These are phyloP conservation scores for Dipodascopsis tothii DNA, from an alignment of 805 yeast species.

Conservation along the genomic window DNA sequence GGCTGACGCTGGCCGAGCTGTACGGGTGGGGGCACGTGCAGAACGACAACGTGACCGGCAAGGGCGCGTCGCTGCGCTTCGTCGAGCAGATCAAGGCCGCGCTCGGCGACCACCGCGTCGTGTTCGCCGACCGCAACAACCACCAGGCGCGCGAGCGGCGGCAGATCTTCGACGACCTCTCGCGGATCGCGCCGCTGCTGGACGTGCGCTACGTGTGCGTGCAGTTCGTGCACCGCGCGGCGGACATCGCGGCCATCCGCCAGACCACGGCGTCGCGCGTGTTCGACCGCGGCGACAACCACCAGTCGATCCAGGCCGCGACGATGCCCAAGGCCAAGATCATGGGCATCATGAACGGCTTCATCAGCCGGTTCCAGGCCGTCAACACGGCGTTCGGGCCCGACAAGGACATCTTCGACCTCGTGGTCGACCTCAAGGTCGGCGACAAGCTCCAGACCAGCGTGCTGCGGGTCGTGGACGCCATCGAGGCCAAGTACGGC, in stretches of 20 bases:
- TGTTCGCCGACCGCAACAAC: conserved; percentile 77
- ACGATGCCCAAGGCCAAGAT: conserved; percentile 45
- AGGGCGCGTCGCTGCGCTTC: conserved; percentile 19
- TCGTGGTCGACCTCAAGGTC: conserved; percentile 51
- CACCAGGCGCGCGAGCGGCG: conserved; percentile 62
- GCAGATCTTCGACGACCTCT: conserved; percentile 52
- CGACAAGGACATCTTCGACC: conserved; percentile 55
- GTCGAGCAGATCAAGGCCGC: conserved; percentile 26
- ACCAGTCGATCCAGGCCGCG: conserved; percentile 63
- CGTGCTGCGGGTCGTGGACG: conserved; percentile 38
- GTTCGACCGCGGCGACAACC: conserved; percentile 69
- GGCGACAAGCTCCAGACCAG: conserved; percentile 45
- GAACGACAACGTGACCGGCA: conserved; percentile 61
- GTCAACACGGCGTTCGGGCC: conserved; percentile 44
- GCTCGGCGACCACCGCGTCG: conserved; percentile 41
- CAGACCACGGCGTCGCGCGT: conserved; percentile 55
- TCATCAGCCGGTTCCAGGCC: conserved; percentile 61
- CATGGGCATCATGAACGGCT: conserved; percentile 62
- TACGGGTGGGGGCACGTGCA: conserved; percentile 71
- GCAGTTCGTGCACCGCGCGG: conserved; percentile 46
- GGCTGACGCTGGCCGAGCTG: conserved; percentile 49
- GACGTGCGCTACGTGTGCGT: conserved; percentile 56
- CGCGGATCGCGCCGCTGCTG: conserved; percentile 32
- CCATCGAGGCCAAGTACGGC: conserved; percentile 39
- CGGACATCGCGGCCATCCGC: conserved; percentile 7